phyloP scores from a whole-genome alignment of 2,329 filamentous ascomycete species.

The Hansfordia pulvinata region DNA sequence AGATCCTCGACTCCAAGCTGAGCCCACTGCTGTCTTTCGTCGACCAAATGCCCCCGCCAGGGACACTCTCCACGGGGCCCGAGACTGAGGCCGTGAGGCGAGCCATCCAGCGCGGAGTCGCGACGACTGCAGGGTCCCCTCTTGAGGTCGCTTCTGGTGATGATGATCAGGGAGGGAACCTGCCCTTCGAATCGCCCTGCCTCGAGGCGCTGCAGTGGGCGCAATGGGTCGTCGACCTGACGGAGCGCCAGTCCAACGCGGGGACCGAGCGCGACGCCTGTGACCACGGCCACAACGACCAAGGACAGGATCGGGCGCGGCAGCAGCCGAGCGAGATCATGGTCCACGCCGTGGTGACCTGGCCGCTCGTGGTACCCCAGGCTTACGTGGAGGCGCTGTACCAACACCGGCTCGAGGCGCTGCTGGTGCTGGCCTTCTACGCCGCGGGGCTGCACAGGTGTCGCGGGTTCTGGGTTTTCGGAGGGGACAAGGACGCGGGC shows the following conservation, averaged over 20 bases:
- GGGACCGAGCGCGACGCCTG: conserved; percentile 1
- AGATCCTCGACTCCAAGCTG: conserved; percentile 10
- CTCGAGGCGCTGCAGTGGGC: conserved; percentile 3
- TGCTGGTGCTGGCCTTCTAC: conserved; percentile 22
- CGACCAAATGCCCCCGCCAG: conserved; percentile 1
- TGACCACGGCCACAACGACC: no score
- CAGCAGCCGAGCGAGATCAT: no score
- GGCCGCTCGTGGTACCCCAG: conserved; percentile 19
- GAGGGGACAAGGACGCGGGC: no score
- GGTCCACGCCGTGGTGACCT: conserved; percentile 15
- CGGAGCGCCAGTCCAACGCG: not conserved
- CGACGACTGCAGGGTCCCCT: no score
- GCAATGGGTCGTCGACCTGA: conserved; percentile 7
- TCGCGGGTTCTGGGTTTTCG: conserved; percentile 10
- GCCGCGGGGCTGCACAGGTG: conserved; percentile 16
- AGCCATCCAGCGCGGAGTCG: no score
- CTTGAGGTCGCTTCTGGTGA: not conserved
- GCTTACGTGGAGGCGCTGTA: conserved; percentile 17
- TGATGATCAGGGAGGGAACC: no score
- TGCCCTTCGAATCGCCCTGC: conserved; percentile 4
- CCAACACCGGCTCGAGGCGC: conserved; percentile 16
- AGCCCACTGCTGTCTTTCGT: conserved; percentile 8
- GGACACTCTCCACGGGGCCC: no score
- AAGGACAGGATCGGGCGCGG: no score
- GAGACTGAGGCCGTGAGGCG: not conserved